These are phyloP conservation scores for Calamus simplicifolius DNA, from an alignment of 176 grass and related monocot genomes.

Conservation along the genomic window DNA sequence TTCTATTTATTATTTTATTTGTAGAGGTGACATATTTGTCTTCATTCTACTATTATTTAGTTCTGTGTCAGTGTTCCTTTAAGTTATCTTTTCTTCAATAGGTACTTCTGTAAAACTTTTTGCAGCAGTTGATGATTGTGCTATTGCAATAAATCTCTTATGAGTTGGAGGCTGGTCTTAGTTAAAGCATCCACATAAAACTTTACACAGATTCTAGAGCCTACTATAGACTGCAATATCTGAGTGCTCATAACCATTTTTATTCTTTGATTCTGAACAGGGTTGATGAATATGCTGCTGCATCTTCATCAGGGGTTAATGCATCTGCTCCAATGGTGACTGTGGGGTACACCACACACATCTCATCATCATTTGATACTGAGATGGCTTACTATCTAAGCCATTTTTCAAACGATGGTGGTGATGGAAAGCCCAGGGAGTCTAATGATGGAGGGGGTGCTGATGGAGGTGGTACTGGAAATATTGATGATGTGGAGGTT, in stretches of 20 bases:
- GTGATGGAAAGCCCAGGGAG: conserved; percentile 20
- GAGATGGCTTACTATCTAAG: conserved; percentile 37
- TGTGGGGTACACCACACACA: conserved; percentile 18
- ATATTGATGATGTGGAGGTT: conserved; percentile 51
- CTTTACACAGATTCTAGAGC: too few relatives aligned
- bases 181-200: too few relatives aligned
- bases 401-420: conserved; percentile 34
- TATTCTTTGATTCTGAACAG: conserved; percentile 12
- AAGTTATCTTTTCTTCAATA: too few relatives aligned
- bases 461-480: conserved; percentile 27
- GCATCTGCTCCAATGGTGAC: not conserved
- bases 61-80: too few relatives aligned
- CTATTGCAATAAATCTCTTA: too few relatives aligned
- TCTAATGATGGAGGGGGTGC: conserved; percentile 11
- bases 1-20: too few relatives aligned
- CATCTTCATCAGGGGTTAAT: conserved; percentile 3
- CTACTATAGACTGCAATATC: too few relatives aligned
- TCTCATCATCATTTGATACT: conserved; percentile 24
- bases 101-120: too few relatives aligned
- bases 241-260: not conserved
- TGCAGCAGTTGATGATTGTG: too few relatives aligned
- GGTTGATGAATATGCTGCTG: conserved; percentile 17
- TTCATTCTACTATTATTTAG: too few relatives aligned
- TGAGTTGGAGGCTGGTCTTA: too few relatives aligned
- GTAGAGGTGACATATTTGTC: too few relatives aligned